Evolutionary conservation across 768 basidiomycete species (phyloP), one percentile per base, ranked within the genome.

Genomic region (Clitopilus passeckerianus): DNA sequence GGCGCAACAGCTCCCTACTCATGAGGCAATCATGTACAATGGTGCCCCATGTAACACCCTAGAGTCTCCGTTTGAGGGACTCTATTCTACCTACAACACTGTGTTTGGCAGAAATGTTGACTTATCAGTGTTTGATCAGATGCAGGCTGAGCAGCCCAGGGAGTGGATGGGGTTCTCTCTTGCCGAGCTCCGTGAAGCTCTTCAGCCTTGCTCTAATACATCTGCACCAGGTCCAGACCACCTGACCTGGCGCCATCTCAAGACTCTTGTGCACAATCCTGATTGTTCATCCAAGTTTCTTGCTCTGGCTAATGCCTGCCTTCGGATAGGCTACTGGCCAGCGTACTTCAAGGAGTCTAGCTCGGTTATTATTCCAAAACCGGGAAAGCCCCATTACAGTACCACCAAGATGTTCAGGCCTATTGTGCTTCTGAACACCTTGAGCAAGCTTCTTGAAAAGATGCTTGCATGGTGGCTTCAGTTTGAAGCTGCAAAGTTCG

Each of bases 341-440:
- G 8, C 52, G 20, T 23, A 53, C 52, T 53, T 53, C 52, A 53
- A 53, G 37, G 37, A 41, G 37, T 41, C 37, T 12, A 41, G n/a
- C 37, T 41, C 37, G 37, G 37, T 41, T 20, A 53, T 58, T 30
- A 23, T 56, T 23, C 58, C 58, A 1, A 59, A 59, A 55, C 58
- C 58, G 16, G 20, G 27, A 1, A 59, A 59, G 53, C 14, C 54
- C 16, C 53, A 54, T 16, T 56, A 56, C 34, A 3, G 27, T 6
- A 41, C 23, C 54, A 22, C 54, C 5, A 56, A 55, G 33, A 52
- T 34, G 15, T 59, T 22, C 18, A 4, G 58, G 18, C 58, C 53
- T 20, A 59, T 60, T 27, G 46, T 50, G 10, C 59, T 60, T 5
- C 56, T 60, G 6, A 23, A 34, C n/a, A 41, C 34, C n/a, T 20